phyloP scores from a whole-genome alignment of 2,329 filamentous ascomycete genomes.

The Ampelomyces quisqualis region DNA sequence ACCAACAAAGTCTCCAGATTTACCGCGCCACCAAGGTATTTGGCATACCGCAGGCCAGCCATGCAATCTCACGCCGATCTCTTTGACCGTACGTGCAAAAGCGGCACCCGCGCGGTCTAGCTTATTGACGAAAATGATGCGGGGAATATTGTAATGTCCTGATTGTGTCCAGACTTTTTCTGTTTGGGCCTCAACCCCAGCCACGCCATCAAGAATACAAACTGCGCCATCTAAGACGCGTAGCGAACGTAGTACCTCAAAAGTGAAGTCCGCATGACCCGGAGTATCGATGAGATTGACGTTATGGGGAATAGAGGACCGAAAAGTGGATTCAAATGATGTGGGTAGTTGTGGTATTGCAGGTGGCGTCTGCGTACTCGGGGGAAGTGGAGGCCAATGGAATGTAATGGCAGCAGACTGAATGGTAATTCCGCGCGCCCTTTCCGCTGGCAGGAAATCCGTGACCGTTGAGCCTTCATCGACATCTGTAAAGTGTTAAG shows the following conservation, averaged over 20 bases:
- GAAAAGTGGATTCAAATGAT: conserved; percentile 40
- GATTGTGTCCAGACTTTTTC: conserved; percentile 95
- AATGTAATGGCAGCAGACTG: conserved; percentile 97
- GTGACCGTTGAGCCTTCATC: conserved; percentile 96
- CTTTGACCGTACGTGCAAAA: conserved; percentile 81
- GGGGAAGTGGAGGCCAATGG: conserved; percentile 72
- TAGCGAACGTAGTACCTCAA: conserved; percentile 89
- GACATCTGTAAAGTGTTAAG: conserved; percentile 61
- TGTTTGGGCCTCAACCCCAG: conserved; percentile 93
- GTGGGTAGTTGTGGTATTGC: conserved; percentile 32
- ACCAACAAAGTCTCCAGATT: conserved; percentile 73
- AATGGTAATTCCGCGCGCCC: conserved; percentile 92
- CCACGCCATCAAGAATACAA: conserved; percentile 90
- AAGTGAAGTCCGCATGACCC: conserved; percentile 95
- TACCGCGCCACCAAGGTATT: conserved; percentile 85
- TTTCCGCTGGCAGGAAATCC: conserved; percentile 91
- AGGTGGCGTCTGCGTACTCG: conserved; percentile 24
- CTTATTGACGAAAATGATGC: conserved; percentile 81
- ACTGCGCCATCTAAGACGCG: conserved; percentile 85
- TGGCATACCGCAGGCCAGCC: conserved; percentile 91
- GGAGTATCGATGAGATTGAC: conserved; percentile 77
- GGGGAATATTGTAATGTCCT: conserved; percentile 78
- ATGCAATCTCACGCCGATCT: conserved; percentile 75
- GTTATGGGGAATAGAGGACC: conserved; percentile 57
- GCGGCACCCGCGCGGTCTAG: conserved; percentile 78